Percentiles rank a stretch among this genome's conserved stretches.
These are phyloP conservation scores for Fusarium oligoseptatum DNA, from an alignment of 2,329 filamentous ascomycete species.

Conservation along the genomic window DNA sequence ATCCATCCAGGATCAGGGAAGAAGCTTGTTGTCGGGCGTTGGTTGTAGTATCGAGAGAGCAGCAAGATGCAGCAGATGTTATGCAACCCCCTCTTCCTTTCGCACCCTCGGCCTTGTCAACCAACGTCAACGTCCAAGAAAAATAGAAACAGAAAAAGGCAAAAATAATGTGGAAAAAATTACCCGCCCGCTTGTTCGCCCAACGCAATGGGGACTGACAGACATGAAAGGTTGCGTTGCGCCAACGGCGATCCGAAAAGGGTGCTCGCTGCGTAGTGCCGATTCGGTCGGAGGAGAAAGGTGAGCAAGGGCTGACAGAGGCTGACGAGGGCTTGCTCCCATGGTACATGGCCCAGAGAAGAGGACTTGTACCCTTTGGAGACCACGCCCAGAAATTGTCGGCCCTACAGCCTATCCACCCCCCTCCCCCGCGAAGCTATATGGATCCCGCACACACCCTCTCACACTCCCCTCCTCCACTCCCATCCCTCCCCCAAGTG, in stretches of 20 bases:
- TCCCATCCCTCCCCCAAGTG: not conserved
- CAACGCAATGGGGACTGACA: not conserved
- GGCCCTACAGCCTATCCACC: conserved; percentile 27
- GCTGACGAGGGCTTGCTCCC: conserved; percentile 2
- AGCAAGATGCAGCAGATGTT: conserved; percentile 13
- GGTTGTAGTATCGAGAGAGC: conserved; percentile 8
- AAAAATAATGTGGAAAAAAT: not conserved
- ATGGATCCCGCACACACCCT: conserved; percentile 2
- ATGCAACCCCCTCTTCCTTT: conserved; percentile 3
- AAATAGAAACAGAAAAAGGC: not conserved
- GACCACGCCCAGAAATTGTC: not conserved
- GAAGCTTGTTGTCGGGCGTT: conserved; percentile 27
- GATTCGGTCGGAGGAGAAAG: conserved; percentile 21
- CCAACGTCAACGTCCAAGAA: not conserved
- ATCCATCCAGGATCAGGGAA: conserved; percentile 30
- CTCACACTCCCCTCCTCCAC: not conserved
- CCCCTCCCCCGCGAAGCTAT: conserved; percentile 25
- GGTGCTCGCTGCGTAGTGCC: not conserved
- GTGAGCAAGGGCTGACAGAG: conserved; percentile 21
- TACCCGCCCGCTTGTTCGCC: not conserved
- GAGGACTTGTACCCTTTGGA: conserved; percentile 21
- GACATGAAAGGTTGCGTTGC: not conserved
- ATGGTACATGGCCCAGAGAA: conserved; percentile 18
- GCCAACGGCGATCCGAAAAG: conserved; percentile 6
- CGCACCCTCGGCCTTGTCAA: conserved; percentile 21